Percentiles rank a stretch among this genome's conserved stretches.
Evolutionary conservation across 345 rosid genomes (phyloP).

Genomic region (Salix brachista): DNA sequence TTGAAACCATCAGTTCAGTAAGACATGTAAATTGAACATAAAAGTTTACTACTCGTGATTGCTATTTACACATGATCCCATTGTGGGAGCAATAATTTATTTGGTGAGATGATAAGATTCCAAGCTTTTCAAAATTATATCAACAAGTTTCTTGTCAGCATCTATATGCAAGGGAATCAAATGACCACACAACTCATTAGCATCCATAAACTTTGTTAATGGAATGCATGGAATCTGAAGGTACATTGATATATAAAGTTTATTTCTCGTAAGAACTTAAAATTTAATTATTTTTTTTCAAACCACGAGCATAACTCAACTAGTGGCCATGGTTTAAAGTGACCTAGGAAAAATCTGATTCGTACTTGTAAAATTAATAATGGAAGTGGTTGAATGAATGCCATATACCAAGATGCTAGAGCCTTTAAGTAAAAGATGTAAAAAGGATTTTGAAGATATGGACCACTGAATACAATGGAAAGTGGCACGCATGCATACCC

Average conservation of each 20-base stretch:
- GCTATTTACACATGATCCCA: neutral
- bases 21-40: no score
- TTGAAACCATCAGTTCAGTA: no score
- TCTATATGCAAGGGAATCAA: neutral
- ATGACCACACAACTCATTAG: neutral
- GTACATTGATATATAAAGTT: neutral
- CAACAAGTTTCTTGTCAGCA: neutral
- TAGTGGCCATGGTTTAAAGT: neutral
- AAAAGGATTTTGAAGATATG: neutral
- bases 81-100: neutral
- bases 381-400: neutral
- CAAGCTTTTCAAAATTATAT: neutral
- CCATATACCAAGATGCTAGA: neutral
- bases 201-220: neutral
- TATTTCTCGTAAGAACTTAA: no score
- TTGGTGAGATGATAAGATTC: neutral
- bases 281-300: no score
- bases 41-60: no score
- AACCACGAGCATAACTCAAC: no score
- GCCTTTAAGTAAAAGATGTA: neutral
- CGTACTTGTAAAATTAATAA: neutral
- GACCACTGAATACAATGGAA: neutral
- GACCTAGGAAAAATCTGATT: neutral
- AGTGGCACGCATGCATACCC: conserved; percentile 1
- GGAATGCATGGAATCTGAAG: no score